phyloP scores from a whole-genome alignment of 2,329 filamentous ascomycete genomes.

The Metarhizium humberi region DNA sequence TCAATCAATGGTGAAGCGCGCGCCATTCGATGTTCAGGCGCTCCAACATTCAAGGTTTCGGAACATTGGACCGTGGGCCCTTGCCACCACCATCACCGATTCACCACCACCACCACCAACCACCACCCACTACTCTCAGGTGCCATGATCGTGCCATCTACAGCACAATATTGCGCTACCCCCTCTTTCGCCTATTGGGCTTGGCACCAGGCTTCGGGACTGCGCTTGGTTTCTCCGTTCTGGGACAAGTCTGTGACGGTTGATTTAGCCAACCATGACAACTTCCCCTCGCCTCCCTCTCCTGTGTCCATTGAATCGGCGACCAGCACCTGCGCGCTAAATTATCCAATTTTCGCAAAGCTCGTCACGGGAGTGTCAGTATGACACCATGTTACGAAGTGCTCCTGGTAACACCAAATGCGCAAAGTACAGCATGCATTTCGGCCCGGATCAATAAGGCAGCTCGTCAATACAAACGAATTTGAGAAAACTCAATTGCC shows the following conservation, averaged over 20 bases:
- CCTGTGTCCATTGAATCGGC: not conserved
- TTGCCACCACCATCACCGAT: not conserved
- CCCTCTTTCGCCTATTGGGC: not conserved
- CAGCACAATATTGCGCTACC: not conserved
- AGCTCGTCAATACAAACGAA: not conserved
- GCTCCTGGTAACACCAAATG: too few relatives aligned
- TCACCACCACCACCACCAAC: too few relatives aligned
- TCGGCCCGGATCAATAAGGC: too few relatives aligned
- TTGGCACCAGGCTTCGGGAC: not conserved
- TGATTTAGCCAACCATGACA: not conserved
- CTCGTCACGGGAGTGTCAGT: too few relatives aligned
- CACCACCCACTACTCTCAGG: not conserved
- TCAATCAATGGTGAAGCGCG: not conserved
- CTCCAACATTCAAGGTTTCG: not conserved
- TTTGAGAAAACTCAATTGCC: not conserved
- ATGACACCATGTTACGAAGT: too few relatives aligned
- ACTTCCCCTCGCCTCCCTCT: not conserved
- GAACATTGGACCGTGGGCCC: not conserved
- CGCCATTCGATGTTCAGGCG: not conserved
- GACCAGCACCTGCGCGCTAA: not conserved
- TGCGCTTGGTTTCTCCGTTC: not conserved
- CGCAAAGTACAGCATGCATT: too few relatives aligned
- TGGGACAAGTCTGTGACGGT: not conserved
- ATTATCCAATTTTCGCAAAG: too few relatives aligned
- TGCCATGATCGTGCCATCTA: not conserved